Evolutionary conservation across 345 rosid species (phyloP).

Genomic region (Arabis alpina): DNA sequence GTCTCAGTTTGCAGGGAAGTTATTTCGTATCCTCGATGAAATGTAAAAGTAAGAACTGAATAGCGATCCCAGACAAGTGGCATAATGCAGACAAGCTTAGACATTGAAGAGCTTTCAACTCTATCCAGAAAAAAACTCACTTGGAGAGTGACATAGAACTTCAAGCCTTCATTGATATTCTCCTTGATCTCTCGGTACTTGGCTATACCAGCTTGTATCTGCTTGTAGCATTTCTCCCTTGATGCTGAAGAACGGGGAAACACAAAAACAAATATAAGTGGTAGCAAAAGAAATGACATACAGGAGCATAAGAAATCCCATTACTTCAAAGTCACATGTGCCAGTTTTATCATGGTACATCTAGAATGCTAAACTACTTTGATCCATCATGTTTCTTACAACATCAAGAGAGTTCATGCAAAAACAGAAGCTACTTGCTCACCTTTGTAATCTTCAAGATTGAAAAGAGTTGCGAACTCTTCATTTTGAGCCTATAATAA

Average conservation of each 20-base stretch:
- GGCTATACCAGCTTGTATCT: constrained; percentile 85
- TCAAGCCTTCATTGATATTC: constrained; percentile 91
- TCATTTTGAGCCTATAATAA: constrained; percentile 84
- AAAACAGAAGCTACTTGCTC: constrained; percentile 36
- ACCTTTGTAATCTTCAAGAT: constrained; percentile 98
- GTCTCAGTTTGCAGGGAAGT: constrained; percentile 32
- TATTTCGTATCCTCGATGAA: constrained; percentile 15
- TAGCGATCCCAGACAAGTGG: constrained; percentile 19
- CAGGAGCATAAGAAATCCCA: constrained; percentile 7
- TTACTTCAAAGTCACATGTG: constrained; percentile 1
- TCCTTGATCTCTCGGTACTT: constrained; percentile 96
- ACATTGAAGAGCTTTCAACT: constrained; percentile 18
- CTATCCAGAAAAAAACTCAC: constrained; percentile 45
- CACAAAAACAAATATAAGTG: constrained; percentile 20
- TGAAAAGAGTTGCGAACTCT: constrained; percentile 75
- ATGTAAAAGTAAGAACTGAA: constrained; percentile 11
- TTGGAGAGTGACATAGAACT: constrained; percentile 97
- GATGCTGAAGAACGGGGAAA: constrained; percentile 59
- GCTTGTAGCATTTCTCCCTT: constrained; percentile 89
- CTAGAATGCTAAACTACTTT: constrained; percentile 17
- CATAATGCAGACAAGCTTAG: constrained; percentile 20
- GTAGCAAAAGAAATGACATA: too few species aligned
- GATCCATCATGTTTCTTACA: constrained; percentile 15
- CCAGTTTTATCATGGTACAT: constrained; percentile 22
- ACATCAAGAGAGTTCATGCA: constrained; percentile 13